phyloP scores from a whole-genome alignment of 2,329 filamentous ascomycete species.

The Calcarisporium arbuscula region DNA sequence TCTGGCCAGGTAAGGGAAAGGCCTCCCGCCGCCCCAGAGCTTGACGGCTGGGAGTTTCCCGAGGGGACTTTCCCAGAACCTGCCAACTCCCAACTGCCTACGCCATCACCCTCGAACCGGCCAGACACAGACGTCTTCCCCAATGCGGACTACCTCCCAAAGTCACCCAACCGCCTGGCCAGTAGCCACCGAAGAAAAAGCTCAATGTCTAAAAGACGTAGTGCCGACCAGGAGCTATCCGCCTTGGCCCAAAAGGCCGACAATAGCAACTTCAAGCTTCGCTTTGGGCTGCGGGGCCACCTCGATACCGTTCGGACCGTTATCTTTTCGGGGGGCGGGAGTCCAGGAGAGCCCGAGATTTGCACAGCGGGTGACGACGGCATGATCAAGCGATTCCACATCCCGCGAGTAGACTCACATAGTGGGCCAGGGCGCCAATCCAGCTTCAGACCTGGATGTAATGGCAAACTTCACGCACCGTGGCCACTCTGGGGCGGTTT shows the following conservation, averaged over 20 bases:
- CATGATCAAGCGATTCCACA: constrained; percentile 93
- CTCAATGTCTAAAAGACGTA: constrained; percentile 66
- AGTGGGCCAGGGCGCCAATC: constrained; percentile 36
- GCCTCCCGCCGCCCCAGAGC: constrained; percentile 38
- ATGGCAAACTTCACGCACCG: constrained; percentile 92
- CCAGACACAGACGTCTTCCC: constrained; percentile 88
- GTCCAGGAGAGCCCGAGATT: constrained; percentile 91
- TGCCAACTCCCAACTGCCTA: constrained; percentile 32
- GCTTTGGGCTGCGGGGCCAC: constrained; percentile 87
- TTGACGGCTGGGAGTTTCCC: constrained; percentile 90
- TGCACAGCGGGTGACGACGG: constrained; percentile 95
- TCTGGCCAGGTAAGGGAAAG: constrained; percentile 41
- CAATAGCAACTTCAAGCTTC: constrained; percentile 77
- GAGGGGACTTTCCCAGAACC: constrained; percentile 63
- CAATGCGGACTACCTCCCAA: constrained; percentile 69
- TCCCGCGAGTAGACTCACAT: constrained; percentile 70
- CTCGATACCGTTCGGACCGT: constrained; percentile 90
- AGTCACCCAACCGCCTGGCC: constrained; percentile 67
- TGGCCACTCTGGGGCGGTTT: constrained; percentile 85
- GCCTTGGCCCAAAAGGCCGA: constrained; percentile 56
- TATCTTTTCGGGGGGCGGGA: constrained; percentile 94
- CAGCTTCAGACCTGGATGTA: constrained; percentile 78
- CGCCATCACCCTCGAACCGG: constrained; percentile 49
- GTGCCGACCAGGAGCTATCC: constrained; percentile 59
- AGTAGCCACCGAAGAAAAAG: constrained; percentile 73